Percentiles rank a stretch among this genome's conserved stretches.
These are phyloP conservation scores for Cryphonectria carpinicola DNA, from an alignment of 2,329 filamentous ascomycete species.

Conservation along the genomic window DNA sequence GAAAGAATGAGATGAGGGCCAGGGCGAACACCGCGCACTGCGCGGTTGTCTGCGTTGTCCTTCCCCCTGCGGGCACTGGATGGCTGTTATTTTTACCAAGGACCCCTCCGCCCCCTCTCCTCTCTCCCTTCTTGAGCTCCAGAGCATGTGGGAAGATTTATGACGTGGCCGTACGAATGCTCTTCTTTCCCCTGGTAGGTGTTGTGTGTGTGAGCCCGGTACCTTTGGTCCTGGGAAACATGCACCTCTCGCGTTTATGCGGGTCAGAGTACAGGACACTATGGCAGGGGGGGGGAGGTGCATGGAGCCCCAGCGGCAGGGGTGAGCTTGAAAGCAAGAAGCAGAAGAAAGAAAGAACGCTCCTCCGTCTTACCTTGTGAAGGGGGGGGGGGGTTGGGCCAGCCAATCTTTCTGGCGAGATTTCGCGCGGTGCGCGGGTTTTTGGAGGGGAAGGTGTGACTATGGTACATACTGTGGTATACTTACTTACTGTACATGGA, in stretches of 20 bases:
- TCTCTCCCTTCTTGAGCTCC: background rate
- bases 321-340: background rate
- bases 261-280: background rate
- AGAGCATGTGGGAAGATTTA: background rate
- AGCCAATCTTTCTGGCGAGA: conserved; percentile 11
- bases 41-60: background rate
- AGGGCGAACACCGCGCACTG: background rate
- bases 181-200: background rate
- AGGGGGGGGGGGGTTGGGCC: background rate
- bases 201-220: background rate
- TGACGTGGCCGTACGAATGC: background rate
- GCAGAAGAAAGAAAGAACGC: too few species aligned
- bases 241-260: background rate
- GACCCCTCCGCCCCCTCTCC: background rate
- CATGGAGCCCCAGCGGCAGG: background rate
- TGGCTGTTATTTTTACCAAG: background rate
- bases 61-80: background rate
- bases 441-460: background rate
- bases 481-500: too few species aligned
- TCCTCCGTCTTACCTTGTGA: background rate
- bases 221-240: background rate
- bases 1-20: too few species aligned
- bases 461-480: background rate
- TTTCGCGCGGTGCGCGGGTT: background rate
- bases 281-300: too few species aligned